A percentile compares a stretch with the other conserved stretches of the same genome.
These are phyloP conservation scores for Colletotrichum tanaceti DNA, from an alignment of 2,329 filamentous ascomycete genomes.

Conservation along the genomic window DNA sequence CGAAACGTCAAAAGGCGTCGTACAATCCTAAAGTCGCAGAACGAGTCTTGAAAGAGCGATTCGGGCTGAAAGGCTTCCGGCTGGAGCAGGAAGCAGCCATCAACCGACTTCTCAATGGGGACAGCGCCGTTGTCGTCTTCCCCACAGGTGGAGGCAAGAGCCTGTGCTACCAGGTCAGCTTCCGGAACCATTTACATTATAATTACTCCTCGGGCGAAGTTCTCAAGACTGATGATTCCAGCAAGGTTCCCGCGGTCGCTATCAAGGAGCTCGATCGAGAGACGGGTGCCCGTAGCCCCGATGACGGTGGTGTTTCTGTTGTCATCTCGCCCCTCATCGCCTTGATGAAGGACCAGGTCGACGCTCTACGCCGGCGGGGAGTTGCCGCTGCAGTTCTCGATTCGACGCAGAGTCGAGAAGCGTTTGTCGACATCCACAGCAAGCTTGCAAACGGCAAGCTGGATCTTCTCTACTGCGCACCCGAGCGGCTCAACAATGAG, in stretches of 20 bases:
- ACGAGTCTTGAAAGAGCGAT: constrained; percentile 52
- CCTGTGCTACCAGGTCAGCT: constrained; percentile 59
- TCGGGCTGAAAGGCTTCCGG: constrained; percentile 55
- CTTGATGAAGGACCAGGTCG: constrained; percentile 71
- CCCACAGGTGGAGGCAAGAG: constrained; percentile 64
- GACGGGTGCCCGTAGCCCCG: constrained; percentile 44
- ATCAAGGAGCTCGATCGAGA: constrained; percentile 57
- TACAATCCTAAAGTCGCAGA: constrained; percentile 39
- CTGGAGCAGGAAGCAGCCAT: constrained; percentile 60
- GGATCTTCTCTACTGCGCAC: constrained; percentile 68
- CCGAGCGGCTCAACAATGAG: constrained; percentile 71
- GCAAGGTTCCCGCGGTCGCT: constrained; percentile 59
- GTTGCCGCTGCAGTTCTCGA: constrained; percentile 67
- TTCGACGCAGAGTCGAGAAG: constrained; percentile 64
- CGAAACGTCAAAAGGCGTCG: constrained; percentile 9
- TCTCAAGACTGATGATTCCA: background rate
- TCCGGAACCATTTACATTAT: constrained; percentile 14
- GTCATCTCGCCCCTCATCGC: constrained; percentile 68
- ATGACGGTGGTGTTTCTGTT: constrained; percentile 62
- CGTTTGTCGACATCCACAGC: constrained; percentile 53
- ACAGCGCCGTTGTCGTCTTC: constrained; percentile 58
- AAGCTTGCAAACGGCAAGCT: constrained; percentile 58
- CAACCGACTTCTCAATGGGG: constrained; percentile 49
- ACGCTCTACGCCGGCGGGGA: constrained; percentile 61
- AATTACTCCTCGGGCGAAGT: too few species aligned